Evolutionary conservation across 2,329 filamentous ascomycete species (phyloP), one percentile per base, ranked within the genome.

Genomic region (Aspergillus awamori): DNA sequence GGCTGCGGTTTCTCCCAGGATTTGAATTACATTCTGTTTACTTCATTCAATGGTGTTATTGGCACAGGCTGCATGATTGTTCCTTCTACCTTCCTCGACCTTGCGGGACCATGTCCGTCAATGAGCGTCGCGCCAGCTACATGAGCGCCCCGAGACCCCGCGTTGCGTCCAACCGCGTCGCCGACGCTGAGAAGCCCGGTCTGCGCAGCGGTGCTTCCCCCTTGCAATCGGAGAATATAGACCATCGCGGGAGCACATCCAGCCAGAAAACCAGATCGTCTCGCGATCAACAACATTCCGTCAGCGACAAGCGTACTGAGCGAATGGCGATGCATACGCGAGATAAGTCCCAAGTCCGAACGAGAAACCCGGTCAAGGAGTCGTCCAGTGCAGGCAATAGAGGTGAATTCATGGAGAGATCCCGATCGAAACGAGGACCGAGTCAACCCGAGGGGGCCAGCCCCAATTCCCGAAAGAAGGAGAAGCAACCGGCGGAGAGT

Each of bases 341-440:
- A 60, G 89, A 92, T 70, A 86, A 86, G 58, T 72, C 88, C 58
- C 82, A 86, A 38, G 80, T 83, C 60, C 83, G 86, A 60, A 82
- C 82, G 7, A 83, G 81, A 70, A 91, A 88, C 68, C 84, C 88
- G 13, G 77, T 79, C 48, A 80, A 81, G 66, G 79, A 79, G 56
- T 68, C 71, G 4, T 61, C 68, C 57, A 70, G 62, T 60, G 69
- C 70, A 54, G 69, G 70, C 8, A 76, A 73, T 56, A 67, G 70
- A 61, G 68, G 71, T 45, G 75, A 79, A 39, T 69, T 69, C 15
- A 24, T 47, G 65, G 74, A 78, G 48, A 76, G 72, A 55, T 61
- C 68, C 41, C 71, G 70, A 15, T 60, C 70, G 2, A 77, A 73
- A 58, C 72, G 71, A 55, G 52, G 66, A 10, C n/a, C 41, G 20